These are phyloP conservation scores for Hyaloscypha hepaticicola DNA, from an alignment of 495 filamentous ascomycete genomes.

Conservation along the genomic window DNA sequence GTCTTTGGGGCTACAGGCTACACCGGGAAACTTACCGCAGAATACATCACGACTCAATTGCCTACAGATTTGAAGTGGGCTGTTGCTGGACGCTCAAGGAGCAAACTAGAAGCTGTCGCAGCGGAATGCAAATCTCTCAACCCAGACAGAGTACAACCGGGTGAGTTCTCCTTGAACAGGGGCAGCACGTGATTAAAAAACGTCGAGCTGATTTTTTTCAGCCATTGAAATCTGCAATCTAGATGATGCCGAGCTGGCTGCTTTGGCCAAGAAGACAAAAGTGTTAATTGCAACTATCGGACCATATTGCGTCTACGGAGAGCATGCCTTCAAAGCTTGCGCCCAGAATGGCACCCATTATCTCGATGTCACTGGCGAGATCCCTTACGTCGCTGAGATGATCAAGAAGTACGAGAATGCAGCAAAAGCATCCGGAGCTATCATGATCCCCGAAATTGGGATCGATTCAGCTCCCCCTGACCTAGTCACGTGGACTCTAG, in stretches of 20 bases:
- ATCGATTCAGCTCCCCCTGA: slow-evolving; percentile 86
- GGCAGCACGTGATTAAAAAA: slow-evolving; percentile 5
- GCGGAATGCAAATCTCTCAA: slow-evolving; percentile 64
- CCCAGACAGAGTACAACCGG: slow-evolving; percentile 66
- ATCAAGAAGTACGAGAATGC: slow-evolving; percentile 74
- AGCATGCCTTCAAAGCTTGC: slow-evolving; percentile 83
- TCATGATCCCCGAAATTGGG: slow-evolving; percentile 84
- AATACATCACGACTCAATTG: slow-evolving; percentile 70
- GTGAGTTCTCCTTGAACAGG: slow-evolving; percentile 37
- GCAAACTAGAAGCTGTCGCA: slow-evolving; percentile 69
- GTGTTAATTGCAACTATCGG: slow-evolving; percentile 83
- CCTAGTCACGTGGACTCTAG: slow-evolving; percentile 69
- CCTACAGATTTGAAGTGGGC: slow-evolving; percentile 89
- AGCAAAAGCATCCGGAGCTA: slow-evolving; percentile 72
- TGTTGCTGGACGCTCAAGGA: slow-evolving; percentile 74
- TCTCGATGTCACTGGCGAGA: slow-evolving; percentile 86
- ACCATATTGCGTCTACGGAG: slow-evolving; percentile 77
- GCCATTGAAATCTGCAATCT: slow-evolving; percentile 65
- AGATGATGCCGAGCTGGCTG: slow-evolving; percentile 58
- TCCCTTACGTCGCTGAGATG: slow-evolving; percentile 76
- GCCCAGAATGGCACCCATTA: slow-evolving; percentile 87
- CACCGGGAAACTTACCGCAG: slow-evolving; percentile 75
- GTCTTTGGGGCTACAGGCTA: slow-evolving; percentile 86
- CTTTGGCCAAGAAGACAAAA: slow-evolving; percentile 70
- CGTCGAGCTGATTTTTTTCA: slow-evolving; percentile 31